These are phyloP conservation scores for Fomitiporia mediterranea DNA, from an alignment of 1,284 basidiomycete genomes.

Conservation along the genomic window DNA sequence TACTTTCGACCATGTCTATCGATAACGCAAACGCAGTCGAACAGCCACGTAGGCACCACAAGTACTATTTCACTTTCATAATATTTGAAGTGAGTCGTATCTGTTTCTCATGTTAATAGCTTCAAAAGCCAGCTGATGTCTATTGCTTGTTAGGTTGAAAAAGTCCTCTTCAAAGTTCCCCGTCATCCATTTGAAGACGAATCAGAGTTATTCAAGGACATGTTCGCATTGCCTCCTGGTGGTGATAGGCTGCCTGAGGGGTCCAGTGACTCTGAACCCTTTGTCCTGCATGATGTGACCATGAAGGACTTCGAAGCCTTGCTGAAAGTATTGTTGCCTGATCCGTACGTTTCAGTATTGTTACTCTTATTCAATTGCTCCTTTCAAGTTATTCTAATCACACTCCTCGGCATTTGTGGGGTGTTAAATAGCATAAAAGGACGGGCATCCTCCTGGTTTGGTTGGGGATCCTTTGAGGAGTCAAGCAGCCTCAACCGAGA, in stretches of 20 bases:
- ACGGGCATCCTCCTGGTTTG: too few relatives aligned
- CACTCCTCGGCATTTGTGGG: too few relatives aligned
- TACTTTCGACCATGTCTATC: too few relatives aligned
- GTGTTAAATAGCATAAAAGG: too few relatives aligned
- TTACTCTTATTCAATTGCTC: background rate
- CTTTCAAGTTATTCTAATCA: too few relatives aligned
- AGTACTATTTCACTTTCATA: background rate
- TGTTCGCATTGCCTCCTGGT: constrained; percentile 8
- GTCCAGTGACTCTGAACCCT: background rate
- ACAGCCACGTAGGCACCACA: background rate
- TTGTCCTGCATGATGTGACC: background rate
- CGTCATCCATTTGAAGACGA: constrained; percentile 8
- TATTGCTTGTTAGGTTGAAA: constrained; percentile 5
- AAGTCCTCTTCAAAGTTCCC: constrained; percentile 9
- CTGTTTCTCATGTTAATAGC: background rate
- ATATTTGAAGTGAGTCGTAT: constrained; percentile 6
- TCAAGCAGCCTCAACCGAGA: background rate
- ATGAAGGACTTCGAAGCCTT: constrained; percentile 3
- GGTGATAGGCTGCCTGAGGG: background rate
- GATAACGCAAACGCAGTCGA: too few relatives aligned
- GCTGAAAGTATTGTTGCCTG: background rate
- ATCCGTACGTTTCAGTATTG: background rate
- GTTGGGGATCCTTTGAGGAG: too few relatives aligned
- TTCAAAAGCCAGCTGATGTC: background rate
- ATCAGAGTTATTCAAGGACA: constrained; percentile 12